Percentiles rank a stretch among this genome's conserved stretches.
Evolutionary conservation across 2,329 filamentous ascomycete genomes (phyloP).

Genomic region (Trichoderma brevicompactum): DNA sequence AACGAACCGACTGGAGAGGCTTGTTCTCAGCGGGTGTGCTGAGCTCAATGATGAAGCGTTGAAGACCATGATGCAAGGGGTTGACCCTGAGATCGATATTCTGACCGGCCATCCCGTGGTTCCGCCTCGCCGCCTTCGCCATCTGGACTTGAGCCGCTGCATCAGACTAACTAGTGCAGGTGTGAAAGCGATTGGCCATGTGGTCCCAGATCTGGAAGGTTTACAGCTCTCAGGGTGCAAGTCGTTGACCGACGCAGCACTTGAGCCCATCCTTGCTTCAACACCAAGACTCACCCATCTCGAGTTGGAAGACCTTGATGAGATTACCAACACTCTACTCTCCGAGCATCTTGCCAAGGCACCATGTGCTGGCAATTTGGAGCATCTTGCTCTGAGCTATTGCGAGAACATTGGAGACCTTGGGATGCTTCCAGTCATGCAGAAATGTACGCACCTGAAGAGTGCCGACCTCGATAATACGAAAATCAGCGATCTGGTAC

Average conservation of each 20-base stretch:
- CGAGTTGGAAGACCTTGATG: constrained; percentile 83
- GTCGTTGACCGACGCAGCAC: constrained; percentile 72
- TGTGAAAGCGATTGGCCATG: constrained; percentile 70
- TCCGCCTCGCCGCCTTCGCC: constrained; percentile 75
- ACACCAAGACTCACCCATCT: constrained; percentile 80
- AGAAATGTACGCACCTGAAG: constrained; percentile 69
- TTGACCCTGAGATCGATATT: constrained; percentile 77
- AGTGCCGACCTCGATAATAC: constrained; percentile 93
- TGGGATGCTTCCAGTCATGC: constrained; percentile 82
- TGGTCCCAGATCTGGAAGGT: constrained; percentile 79
- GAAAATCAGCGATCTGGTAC: constrained; percentile 80
- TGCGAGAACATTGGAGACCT: constrained; percentile 84
- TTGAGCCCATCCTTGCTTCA: constrained; percentile 74
- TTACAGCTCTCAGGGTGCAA: constrained; percentile 80
- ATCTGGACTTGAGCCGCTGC: constrained; percentile 85
- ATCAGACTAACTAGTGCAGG: constrained; percentile 71
- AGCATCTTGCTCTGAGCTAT: constrained; percentile 86
- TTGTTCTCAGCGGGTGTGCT: constrained; percentile 79
- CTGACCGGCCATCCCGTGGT: constrained; percentile 78
- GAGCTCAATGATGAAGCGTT: constrained; percentile 78
- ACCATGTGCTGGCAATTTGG: constrained; percentile 71
- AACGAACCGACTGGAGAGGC: constrained; percentile 79
- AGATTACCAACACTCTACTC: constrained; percentile 75
- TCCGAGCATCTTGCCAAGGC: constrained; percentile 74
- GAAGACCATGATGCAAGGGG: constrained; percentile 73